Conservation (phyloP, 305 asterid species). For the Nicotiana rustica region DNA sequence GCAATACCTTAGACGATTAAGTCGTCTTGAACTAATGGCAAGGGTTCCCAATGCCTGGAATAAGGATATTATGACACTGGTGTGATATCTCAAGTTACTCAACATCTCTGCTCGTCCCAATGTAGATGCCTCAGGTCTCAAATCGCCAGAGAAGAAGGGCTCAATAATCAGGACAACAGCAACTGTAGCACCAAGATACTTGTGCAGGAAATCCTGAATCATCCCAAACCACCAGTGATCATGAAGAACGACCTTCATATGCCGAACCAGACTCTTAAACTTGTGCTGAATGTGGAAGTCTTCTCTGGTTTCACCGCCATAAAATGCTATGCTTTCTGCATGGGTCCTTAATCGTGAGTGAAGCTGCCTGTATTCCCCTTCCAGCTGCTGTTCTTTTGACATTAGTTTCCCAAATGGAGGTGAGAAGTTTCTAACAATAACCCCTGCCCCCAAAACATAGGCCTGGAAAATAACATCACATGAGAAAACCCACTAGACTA, state of each 20-base stretch:
- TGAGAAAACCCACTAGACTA: slow-evolving; percentile 13
- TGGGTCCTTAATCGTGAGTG: slow-evolving; percentile 97
- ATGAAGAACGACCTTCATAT: slow-evolving; percentile 90
- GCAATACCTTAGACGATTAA: slow-evolving; percentile 93
- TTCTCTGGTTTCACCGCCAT: slow-evolving; percentile 96
- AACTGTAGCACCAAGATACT: slow-evolving; percentile 99
- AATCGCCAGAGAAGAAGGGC: slow-evolving; percentile 94
- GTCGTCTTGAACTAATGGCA: slow-evolving; percentile 94
- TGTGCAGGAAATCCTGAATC: slow-evolving; percentile 96
- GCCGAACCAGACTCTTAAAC: slow-evolving; percentile 78
- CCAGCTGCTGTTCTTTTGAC: slow-evolving; percentile 95
- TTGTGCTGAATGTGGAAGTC: slow-evolving; percentile 90
- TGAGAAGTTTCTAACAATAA: slow-evolving; percentile 80
- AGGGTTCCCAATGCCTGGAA: slow-evolving; percentile 98
- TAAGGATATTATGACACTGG: slow-evolving; percentile 93
- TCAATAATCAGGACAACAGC: slow-evolving; percentile 98
- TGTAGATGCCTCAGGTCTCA: slow-evolving; percentile 94
- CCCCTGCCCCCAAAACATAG: slow-evolving; percentile 95
- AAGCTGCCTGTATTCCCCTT: slow-evolving; percentile 98
- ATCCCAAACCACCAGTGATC: slow-evolving; percentile 99
- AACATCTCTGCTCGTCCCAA: slow-evolving; percentile 99
- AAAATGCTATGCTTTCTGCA: slow-evolving; percentile 98
- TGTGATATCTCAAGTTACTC: slow-evolving; percentile 98
- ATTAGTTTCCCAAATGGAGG: slow-evolving; percentile 95
- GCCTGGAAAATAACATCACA: slow-evolving; percentile 64